Evolutionary conservation across 495 filamentous ascomycete genomes (phyloP), one percentile per base, ranked within the genome.

Genomic region (Oidiodendron maius): DNA sequence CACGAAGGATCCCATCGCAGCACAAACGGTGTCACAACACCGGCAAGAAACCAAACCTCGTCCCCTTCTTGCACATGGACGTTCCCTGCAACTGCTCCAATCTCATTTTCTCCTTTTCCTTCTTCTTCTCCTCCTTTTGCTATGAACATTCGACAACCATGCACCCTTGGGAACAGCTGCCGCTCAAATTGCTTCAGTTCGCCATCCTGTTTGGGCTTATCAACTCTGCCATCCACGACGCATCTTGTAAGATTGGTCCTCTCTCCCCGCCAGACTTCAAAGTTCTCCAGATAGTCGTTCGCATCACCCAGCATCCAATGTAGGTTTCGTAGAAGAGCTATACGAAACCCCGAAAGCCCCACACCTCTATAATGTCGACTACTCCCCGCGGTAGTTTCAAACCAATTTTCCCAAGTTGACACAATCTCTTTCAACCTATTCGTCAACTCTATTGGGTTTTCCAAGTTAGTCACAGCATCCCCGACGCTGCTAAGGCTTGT

Each of bases 21-120:
- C 4, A 51, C 16, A 22, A 51, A 44, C 11, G 26, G 40, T 11
- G 25, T 51, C 1, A 25, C 8, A 1, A 17, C 48, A 13, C 48
- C 28, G 1, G 3, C 13, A 3, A 51, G 40, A 10, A 44, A 22
- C 39, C 28, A 44, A 10, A 51, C 25, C 15, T 44, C 9, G 18
- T 51, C 48, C 12, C 34, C 30, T 16, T 1, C 8, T 13, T 39
- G 28, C 4, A 22, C n/a, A 8, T 12, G 1, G 24, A 40, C 44
- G 30, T 51, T 44, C 18, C 48, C 40, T 11, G 48, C 48, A 2
- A 51, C 48, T 18, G 39, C 30, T 3, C 48, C 48, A 5, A 35
- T 25, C n/a, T n/a, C n/a, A n/a, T n/a, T n/a, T n/a, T n/a, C n/a
- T n/a, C n/a, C n/a, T n/a, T n/a, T n/a, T n/a, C n/a, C n/a, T n/a